Evolutionary conservation across 73 alveolate species (phyloP), one percentile per base, ranked within the genome.

Genomic region (Paramecium sexaurelia): DNA sequence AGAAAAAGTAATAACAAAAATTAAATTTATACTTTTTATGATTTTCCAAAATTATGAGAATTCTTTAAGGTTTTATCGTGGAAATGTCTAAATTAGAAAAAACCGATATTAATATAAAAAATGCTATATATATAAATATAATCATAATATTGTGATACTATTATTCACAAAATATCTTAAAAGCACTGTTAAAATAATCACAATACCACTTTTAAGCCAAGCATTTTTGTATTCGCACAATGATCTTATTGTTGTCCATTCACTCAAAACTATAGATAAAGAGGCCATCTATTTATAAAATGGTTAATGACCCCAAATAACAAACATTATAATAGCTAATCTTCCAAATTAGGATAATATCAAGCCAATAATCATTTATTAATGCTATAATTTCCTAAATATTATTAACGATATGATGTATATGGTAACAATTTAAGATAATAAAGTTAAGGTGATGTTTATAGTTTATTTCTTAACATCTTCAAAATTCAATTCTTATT

Each of bases 311-410:
- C 55, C 55, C 85, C 85, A 69, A 32, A 69, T 69, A 11, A 69
- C 85, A 69, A 69, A 69, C 85, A 69, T 69, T 4, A 69, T 69
- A 32, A 35, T 69, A 10, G 85, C 47, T 69, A 69, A 69, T 69
- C 85, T 69, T 11, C 85, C 85, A 69, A 69, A 69, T 32, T 69
- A 35, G 1, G 85, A 69, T 69, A 69, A 13, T 7, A 69, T 35
- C 55, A 69, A 69, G 10, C 85, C 85, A 69, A 17, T 35, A 26
- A 69, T 69, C 32, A 69, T 9, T 32, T 69, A 69, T 35, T 27
- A 32, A 29, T 69, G 85, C 32, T 69, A 11, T 29, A 69, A 7
- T 69, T 35, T 69, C 32, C 55, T 32, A n/a, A 27, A 69, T 69
- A 69, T 69, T 5, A 69, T 19, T n/a, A 69, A 32, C 32, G 85